Evolutionary conservation across 2,329 filamentous ascomycete genomes (phyloP), one percentile per base, ranked within the genome.

Genomic region (Pezicula radicicola): DNA sequence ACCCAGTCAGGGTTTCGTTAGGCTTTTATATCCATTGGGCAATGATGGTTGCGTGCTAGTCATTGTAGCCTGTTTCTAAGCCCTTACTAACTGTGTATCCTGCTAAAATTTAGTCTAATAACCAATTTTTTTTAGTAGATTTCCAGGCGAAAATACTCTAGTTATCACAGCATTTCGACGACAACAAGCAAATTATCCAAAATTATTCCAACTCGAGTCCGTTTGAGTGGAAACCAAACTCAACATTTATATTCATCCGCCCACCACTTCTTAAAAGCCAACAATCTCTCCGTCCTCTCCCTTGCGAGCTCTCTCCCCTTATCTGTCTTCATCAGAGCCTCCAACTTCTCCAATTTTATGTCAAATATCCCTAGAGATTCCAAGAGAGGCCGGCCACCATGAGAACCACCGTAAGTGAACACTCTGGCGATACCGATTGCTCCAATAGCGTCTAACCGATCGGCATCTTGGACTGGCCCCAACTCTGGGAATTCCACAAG

Each of bases 381-480:
- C 36, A 77, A 74, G 76, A 95, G 72, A 41, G 75, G 78, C 21
- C 75, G 72, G 4, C 67, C 64, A 10, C 49, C 52, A 67, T 79
- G 83, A 10, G 84, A 86, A 0, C 87, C 91, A 0, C 87, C 83
- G 67, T 84, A 97, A 0, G 87, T 84, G 67, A 94, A 92, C 39
- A 81, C 81, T 39, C 93, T 75, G 2, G 81, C 91, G 48, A 96
- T 84, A 1, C 93, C 93, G 27, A 96, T 81, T 0, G 89, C 90
- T 1, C 92, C 93, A 46, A 97, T 85, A 4, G 91, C 89, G 71
- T 97, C 93, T n/a, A 97, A 75, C 6, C 92, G 79, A 72, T 97
- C 93, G 4, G 92, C 92, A 69, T 97, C 93, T 71, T 97, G 92
- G 30, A 97, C 91, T 45, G 96, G 81, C 0, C 83, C 91, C 33